These are phyloP conservation scores for Macrocystidia cucumis DNA, from an alignment of 1,284 basidiomycete genomes.

Conservation along the genomic window DNA sequence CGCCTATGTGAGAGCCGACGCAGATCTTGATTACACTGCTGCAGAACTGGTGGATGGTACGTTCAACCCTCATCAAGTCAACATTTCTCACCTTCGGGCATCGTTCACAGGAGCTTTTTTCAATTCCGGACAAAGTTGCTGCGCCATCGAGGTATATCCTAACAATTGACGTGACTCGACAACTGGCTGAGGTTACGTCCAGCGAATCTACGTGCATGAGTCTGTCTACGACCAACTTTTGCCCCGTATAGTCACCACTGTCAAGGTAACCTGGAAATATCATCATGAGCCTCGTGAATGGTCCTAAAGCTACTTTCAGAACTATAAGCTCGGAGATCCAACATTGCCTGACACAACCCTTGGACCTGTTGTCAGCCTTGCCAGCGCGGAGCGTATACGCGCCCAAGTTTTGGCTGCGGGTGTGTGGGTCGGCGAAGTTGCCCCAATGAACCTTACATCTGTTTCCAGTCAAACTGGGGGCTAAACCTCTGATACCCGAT, in stretches of 20 bases:
- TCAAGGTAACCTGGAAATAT: conserved; percentile 42
- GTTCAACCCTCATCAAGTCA: conserved; percentile 6
- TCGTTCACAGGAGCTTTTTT: conserved; percentile 70
- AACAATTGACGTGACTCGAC: neutral
- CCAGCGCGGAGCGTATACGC: conserved; percentile 76
- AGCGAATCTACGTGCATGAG: conserved; percentile 94
- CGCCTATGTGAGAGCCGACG: conserved; percentile 87
- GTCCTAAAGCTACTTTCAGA: conserved; percentile 33
- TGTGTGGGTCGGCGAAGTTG: no score
- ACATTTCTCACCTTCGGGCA: conserved; percentile 1
- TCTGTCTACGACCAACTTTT: conserved; percentile 79
- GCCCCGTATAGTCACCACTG: conserved; percentile 61
- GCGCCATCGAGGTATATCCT: conserved; percentile 63
- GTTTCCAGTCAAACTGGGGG: conserved; percentile 71
- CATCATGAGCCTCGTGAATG: neutral
- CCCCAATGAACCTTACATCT: no score
- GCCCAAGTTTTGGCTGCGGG: conserved; percentile 83
- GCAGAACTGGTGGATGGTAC: conserved; percentile 85
- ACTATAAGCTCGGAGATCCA: conserved; percentile 84
- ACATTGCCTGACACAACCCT: conserved; percentile 67
- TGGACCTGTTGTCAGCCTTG: conserved; percentile 87
- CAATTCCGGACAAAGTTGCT: conserved; percentile 94
- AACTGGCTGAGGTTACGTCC: neutral
- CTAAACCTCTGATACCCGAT: conserved; percentile 69
- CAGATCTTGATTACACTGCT: conserved; percentile 77